A percentile compares a stretch with the other conserved stretches of the same genome.
These are phyloP conservation scores for Aspergillus bertholletiae DNA, from an alignment of 495 filamentous ascomycete species.

Conservation along the genomic window DNA sequence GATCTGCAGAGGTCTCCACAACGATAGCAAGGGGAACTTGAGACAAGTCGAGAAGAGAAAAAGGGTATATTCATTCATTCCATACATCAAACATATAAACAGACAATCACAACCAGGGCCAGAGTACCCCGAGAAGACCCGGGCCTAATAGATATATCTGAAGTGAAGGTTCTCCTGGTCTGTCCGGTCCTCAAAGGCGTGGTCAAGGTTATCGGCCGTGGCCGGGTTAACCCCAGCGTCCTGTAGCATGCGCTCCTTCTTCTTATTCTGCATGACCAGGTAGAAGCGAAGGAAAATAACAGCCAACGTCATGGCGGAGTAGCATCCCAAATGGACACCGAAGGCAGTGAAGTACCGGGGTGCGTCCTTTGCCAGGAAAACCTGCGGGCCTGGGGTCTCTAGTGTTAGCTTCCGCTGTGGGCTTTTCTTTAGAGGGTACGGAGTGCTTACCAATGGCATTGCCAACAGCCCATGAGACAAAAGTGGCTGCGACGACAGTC, in stretches of 20 bases:
- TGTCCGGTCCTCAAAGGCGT: slow-evolving; percentile 48
- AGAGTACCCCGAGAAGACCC: not conserved
- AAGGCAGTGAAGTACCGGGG: slow-evolving; percentile 41
- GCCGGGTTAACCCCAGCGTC: slow-evolving; percentile 25
- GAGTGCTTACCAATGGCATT: slow-evolving; percentile 39
- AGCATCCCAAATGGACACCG: slow-evolving; percentile 41
- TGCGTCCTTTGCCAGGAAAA: slow-evolving; percentile 35
- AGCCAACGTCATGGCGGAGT: slow-evolving; percentile 30
- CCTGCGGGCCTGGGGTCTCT: slow-evolving; percentile 37
- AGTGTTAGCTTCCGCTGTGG: not conserved
- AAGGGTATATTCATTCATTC: not conserved
- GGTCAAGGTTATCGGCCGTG: slow-evolving; percentile 29
- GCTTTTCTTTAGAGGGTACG: no score
- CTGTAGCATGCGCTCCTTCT: slow-evolving; percentile 34
- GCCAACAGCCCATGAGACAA: slow-evolving; percentile 41
- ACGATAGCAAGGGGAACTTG: no score
- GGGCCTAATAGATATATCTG: slow-evolving; percentile 42
- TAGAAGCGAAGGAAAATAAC: slow-evolving; percentile 38
- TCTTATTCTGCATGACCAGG: slow-evolving; percentile 32
- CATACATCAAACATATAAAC: not conserved
- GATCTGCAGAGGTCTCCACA: no score
- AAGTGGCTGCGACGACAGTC: slow-evolving; percentile 42
- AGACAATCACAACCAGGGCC: not conserved
- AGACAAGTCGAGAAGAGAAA: not conserved
- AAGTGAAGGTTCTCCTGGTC: slow-evolving; percentile 47